Conservation (phyloP, 352 stramenopile genomes). For the Thraustochytrium striatum region DNA sequence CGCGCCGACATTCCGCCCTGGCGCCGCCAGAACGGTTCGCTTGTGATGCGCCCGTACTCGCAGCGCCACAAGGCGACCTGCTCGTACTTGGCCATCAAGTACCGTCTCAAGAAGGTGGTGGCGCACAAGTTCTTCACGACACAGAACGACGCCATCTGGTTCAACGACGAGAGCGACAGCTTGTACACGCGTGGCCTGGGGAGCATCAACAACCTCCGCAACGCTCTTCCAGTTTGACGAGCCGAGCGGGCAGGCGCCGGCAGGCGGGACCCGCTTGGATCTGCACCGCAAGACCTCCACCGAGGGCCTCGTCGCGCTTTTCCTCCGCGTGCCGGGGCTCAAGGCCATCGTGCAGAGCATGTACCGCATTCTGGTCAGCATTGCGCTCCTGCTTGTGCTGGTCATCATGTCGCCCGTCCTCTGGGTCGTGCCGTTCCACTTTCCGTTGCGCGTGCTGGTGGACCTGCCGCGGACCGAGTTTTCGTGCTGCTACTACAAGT, state of each 20-base stretch:
- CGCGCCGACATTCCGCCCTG: slow-evolving; percentile 42
- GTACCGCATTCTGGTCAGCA: neutral
- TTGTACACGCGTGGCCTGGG: slow-evolving; percentile 39
- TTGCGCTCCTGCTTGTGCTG: slow-evolving; percentile 19
- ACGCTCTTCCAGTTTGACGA: slow-evolving; percentile 25
- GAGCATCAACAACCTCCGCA: slow-evolving; percentile 3
- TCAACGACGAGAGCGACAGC: slow-evolving; percentile 39
- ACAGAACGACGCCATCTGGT: slow-evolving; percentile 47
- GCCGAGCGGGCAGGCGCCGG: neutral
- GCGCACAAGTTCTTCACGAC: slow-evolving; percentile 50
- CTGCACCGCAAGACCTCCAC: slow-evolving; percentile 37
- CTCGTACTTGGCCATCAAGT: slow-evolving; percentile 45
- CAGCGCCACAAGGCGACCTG: slow-evolving; percentile 43
- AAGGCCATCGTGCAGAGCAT: neutral
- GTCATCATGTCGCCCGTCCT: slow-evolving; percentile 27
- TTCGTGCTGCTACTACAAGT: slow-evolving; percentile 47
- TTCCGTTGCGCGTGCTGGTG: slow-evolving; percentile 19
- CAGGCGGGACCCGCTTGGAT: neutral
- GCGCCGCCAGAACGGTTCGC: slow-evolving; percentile 1
- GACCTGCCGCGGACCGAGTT: slow-evolving; percentile 47
- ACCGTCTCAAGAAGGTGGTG: slow-evolving; percentile 42
- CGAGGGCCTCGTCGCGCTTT: slow-evolving; percentile 20
- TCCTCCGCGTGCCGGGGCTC: slow-evolving; percentile 34
- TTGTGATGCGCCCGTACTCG: slow-evolving; percentile 4
- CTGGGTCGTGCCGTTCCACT: slow-evolving; percentile 15